Base-by-base conservation (phyloP, 176 grass and related monocot species). In the Avena eriantha region DNA sequence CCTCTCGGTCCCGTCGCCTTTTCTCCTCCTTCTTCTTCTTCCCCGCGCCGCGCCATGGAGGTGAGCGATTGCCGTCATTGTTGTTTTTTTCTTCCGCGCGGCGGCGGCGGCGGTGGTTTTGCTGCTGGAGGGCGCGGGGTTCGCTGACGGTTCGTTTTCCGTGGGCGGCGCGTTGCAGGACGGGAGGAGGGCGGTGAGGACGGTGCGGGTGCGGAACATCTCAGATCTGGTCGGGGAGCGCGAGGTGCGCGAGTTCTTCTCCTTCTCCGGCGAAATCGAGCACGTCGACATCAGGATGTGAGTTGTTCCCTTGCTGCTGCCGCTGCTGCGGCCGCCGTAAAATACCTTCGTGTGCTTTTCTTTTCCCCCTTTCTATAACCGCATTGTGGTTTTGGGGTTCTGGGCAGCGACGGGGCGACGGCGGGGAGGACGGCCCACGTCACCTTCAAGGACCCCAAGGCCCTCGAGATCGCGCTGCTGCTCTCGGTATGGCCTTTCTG, bases 201-300 rank as follows among this genome's bases (percentile, higher is more conserved):
- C 93, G 46, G 92, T 98, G 84, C 82, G 87, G 77, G 96, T 96
- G 78, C 82, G 90, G 64, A 98, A 98, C 79, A 90, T 98, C 51
- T 96, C 96, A 94, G 93, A 98, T 98, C 96, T 98, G 86, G 96
- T 92, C 0, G 87, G 90, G 54, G 96, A 98, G 84, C 88, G 96
- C 76, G 96, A 98, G 92, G 93, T 96, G 88, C 90, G 93, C 21
- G 96, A 98, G 86, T 98, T 98, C 92, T 98, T 98, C 93, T 98
- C 96, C 51, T 98, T 98, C 69, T 96, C 96, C 34, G 96, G 96
- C 15, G 96, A 98, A 80, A 96, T 98, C 81, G 96, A 98, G 22
- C 90, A 96, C 81, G 81, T 96, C 74, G 90, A 98, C 78, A 93
- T 94, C 88, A 86, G 78, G 79, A 74, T 81, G 96, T 84, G 16